Evolutionary conservation across 306 rosid genomes (phyloP), one percentile per base, ranked within the genome.

Genomic region (Clitoria ternatea): DNA sequence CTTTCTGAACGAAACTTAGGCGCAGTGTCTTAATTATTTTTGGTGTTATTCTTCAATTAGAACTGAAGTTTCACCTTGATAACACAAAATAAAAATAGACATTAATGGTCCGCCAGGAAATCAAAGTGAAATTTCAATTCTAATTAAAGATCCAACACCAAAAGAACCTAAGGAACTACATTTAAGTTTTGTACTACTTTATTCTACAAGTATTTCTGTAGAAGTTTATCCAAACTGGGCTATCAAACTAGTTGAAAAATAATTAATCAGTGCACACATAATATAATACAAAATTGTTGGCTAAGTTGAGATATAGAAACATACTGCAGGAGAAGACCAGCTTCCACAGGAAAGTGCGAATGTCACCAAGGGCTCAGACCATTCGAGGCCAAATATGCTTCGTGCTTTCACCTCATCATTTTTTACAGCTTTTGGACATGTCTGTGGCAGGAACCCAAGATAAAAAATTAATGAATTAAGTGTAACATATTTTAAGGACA

Each of bases 261-360:
- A 60, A 9, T 55, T 30, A n/a, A 29, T 7, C 3, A 11, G 4
- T 43, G 30, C 5, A 47, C 29, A 7, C 72, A 64, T 44, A 63
- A 55, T 12, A 69, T n/a, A n/a, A n/a, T n/a, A 44, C 20, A 36
- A 22, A 24, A 29, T 49, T 67, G 45, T 45, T 17, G 44, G 12
- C 45, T 33, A 69, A 66, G 61, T 18, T 36, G 22, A 26, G 44
- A 43, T 47, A 30, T 17, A 27, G 24, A 76, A 72, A 78, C 96
- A 82, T 89, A 94, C 98, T 2, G 97, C 96, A 33, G 97, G 98
- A 63, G 98, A 94, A 69, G 96, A 94, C 98, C 98, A 90, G 79
- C 98, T 90, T 84, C 96, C 98, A 36, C 98, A 94, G 24, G 97
- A 87, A 74, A 94, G 98, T 32, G 98, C 96, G 72, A 94, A 94